phyloP scores from a whole-genome alignment of 495 filamentous ascomycete genomes.

The Podospora bellae-mahoneyi region DNA sequence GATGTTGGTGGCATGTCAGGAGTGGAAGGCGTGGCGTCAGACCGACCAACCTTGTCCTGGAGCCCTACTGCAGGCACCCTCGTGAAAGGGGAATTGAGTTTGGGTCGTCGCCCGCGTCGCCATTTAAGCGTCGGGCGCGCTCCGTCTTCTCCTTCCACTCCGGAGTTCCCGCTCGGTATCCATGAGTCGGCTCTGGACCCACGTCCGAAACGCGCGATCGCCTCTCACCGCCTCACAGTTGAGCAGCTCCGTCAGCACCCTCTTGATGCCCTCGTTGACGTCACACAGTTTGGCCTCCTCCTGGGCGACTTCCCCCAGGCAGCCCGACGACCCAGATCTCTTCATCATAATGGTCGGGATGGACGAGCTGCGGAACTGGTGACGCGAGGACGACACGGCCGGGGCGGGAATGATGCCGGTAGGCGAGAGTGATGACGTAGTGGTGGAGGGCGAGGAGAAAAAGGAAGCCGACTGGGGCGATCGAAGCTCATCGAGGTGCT shows the following conservation, averaged over 20 bases:
- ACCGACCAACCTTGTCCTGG: neutral
- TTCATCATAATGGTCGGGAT: slow-evolving; percentile 17
- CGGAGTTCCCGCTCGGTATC: slow-evolving; percentile 60
- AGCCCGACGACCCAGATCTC: slow-evolving; percentile 5
- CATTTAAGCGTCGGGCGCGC: slow-evolving; percentile 31
- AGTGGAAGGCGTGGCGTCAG: neutral
- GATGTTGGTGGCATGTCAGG: neutral
- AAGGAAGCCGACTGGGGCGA: slow-evolving; percentile 26
- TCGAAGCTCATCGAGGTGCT: slow-evolving; percentile 48
- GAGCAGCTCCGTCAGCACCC: slow-evolving; percentile 60
- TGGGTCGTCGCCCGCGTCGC: neutral
- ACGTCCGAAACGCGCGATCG: slow-evolving; percentile 55
- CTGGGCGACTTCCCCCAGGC: slow-evolving; percentile 43
- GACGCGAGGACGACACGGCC: slow-evolving; percentile 14
- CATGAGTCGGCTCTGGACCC: slow-evolving; percentile 62
- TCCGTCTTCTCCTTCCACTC: slow-evolving; percentile 43
- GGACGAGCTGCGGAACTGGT: slow-evolving; percentile 31
- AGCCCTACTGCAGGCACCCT: neutral
- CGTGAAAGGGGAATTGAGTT: neutral
- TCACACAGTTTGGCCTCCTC: slow-evolving; percentile 54
- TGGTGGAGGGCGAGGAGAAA: slow-evolving; percentile 22
- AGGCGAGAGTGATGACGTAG: slow-evolving; percentile 40
- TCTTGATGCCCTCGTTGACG: slow-evolving; percentile 64
- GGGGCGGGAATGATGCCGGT: slow-evolving; percentile 16
- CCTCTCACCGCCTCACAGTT: slow-evolving; percentile 57